Evolutionary conservation across 2,329 filamentous ascomycete genomes (phyloP), one percentile per base, ranked within the genome.

Genomic region (Zarea fungicola): DNA sequence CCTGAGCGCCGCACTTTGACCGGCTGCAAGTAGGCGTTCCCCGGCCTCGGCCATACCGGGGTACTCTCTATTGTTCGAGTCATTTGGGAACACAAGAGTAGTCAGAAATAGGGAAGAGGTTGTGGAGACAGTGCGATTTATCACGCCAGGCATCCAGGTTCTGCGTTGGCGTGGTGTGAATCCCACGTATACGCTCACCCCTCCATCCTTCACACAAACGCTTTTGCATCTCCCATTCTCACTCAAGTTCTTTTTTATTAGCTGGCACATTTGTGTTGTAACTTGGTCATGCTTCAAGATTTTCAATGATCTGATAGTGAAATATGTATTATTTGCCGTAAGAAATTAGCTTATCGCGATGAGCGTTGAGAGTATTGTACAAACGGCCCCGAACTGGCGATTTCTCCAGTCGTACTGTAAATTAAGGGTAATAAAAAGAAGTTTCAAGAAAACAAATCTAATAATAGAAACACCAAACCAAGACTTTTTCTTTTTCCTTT

Each of bases 301-400:
- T 16, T 25, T n/a, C 4, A 26, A 25, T 40, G 7, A 26, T n/a
- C n/a, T n/a, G n/a, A n/a, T n/a, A n/a, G n/a, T n/a, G n/a, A n/a
- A n/a, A n/a, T n/a, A 48, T 40, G 23, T 52, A 51, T 31, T 41
- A 42, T 39, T 34, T 51, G 35, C 43, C 39, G 45, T 22, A 52
- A 53, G 41, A 43, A 52, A 51, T 48, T 19, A 25, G 18, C 49
- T n/a, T n/a, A 32, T 28, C 47, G 37, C 51, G 60, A 54, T 42
- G 54, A 63, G 54, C 50, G 58, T 60, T 45, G 52, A 60, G 60
- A 63, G 63, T 63, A 57, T 34, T 19, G 42, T 48, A 35, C 29
- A 35, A 21, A 39, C n/a, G 28, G 19, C 31, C 25, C 46, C 46
- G 46, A 49, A 13, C 46, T 49, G 39, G 25, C 31, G n/a, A 11